Conservation (phyloP, 257 asterid species). For the Coffea canephora region DNA sequence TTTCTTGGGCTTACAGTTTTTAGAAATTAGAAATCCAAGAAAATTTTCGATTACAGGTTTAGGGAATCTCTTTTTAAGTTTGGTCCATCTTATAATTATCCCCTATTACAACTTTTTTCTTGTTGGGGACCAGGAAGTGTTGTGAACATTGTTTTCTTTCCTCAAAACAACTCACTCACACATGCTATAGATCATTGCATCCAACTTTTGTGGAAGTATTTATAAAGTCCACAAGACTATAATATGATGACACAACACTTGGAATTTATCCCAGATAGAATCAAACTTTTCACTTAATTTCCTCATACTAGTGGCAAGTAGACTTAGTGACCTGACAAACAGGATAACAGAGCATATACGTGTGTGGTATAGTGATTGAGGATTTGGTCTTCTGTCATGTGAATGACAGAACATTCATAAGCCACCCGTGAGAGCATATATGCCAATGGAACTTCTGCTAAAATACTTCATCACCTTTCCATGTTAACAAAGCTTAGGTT, state of each 20-base stretch:
- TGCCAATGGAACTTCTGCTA: neutral
- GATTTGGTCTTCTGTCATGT: neutral
- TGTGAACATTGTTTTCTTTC: neutral
- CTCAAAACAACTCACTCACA: neutral
- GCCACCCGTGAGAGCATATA: slow-evolving; percentile 2
- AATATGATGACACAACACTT: too few relatives aligned
- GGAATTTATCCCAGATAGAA: neutral
- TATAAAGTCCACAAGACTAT: too few relatives aligned
- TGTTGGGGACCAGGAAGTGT: neutral
- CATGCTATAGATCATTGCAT: neutral
- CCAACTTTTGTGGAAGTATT: neutral
- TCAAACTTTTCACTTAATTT: neutral
- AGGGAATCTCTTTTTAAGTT: neutral
- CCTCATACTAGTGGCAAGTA: neutral
- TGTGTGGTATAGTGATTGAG: neutral
- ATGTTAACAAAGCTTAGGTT: neutral
- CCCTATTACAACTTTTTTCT: neutral
- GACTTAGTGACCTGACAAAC: too few relatives aligned
- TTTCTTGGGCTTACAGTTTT: neutral
- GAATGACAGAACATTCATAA: slow-evolving; percentile 1
- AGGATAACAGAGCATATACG: too few relatives aligned
- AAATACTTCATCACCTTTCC: too few relatives aligned
- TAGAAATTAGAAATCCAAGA: neutral
- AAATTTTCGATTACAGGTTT: too few relatives aligned
- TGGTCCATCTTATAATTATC: neutral